These are phyloP conservation scores for Kwoniella bestiolae DNA, from an alignment of 768 basidiomycete genomes.

Conservation along the genomic window DNA sequence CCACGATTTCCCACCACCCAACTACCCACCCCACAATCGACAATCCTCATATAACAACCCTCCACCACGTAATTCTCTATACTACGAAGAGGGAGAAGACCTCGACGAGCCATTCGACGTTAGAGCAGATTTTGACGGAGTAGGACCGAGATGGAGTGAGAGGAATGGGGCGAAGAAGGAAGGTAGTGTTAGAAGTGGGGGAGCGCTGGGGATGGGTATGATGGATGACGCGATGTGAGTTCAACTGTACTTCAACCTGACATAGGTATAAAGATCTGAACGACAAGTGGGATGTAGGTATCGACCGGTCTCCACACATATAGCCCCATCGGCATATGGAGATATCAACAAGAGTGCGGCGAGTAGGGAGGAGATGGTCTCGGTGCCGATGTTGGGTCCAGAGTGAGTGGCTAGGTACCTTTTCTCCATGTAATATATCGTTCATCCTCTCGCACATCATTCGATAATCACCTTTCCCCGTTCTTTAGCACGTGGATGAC, in stretches of 20 bases:
- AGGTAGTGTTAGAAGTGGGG: constrained; percentile 15
- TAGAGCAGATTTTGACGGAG: constrained; percentile 51
- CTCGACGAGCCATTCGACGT: constrained; percentile 48
- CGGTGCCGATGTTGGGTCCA: constrained; percentile 85
- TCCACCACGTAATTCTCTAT: constrained; percentile 20
- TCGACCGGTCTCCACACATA: constrained; percentile 26
- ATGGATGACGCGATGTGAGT: constrained; percentile 23
- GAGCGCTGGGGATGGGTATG: constrained; percentile 11
- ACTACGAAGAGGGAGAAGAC: constrained; percentile 41
- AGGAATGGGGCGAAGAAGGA: constrained; percentile 35
- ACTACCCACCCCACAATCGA: not conserved
- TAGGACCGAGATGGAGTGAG: constrained; percentile 48
- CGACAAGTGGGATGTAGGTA: constrained; percentile 25
- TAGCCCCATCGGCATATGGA: constrained; percentile 26
- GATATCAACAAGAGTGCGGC: constrained; percentile 12
- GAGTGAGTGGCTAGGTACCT: constrained; percentile 65
- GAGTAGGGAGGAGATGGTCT: constrained; percentile 75
- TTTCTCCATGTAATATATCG: too few species aligned
- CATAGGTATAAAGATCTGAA: not conserved
- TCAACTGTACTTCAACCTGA: not conserved
- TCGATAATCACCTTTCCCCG: not conserved
- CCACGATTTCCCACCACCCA: constrained; percentile 20
- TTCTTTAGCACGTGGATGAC: not conserved
- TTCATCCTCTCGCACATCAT: too few species aligned
- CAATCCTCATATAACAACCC: constrained; percentile 6